A percentile compares a stretch with the other conserved stretches of the same genome.
Conservation (phyloP, 768 basidiomycete species). For the Phanerochaete sordida region DNA sequence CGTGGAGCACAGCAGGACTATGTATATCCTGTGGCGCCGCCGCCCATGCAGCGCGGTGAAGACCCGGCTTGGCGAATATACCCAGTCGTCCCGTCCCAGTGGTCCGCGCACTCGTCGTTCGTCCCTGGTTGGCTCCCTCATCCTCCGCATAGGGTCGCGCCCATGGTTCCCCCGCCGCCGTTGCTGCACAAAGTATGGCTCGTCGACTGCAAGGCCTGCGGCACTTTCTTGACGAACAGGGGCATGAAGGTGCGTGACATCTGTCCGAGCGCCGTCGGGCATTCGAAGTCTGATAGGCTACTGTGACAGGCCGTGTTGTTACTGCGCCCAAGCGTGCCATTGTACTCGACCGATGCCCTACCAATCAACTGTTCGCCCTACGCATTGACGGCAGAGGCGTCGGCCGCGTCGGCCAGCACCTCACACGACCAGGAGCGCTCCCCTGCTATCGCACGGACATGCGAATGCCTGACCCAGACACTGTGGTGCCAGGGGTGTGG, state of each 20-base stretch:
- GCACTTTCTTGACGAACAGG: conserved; percentile 74
- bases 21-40: conserved; percentile 1
- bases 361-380: conserved; percentile 76
- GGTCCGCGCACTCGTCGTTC: not conserved
- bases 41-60: not conserved
- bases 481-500: conserved; percentile 82
- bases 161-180: conserved; percentile 16
- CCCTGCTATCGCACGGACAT: conserved; percentile 53
- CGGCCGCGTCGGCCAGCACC: conserved; percentile 25
- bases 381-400: conserved; percentile 34
- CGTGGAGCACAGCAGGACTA: not conserved
- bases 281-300: not conserved
- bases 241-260: conserved; percentile 74
- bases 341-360: conserved; percentile 80
- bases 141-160: not conserved
- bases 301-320: conserved; percentile 71
- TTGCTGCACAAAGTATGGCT: conserved; percentile 76
- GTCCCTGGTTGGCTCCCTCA: conserved; percentile 8
- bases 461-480: conserved; percentile 82
- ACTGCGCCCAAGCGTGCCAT: conserved; percentile 72
- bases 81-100: not conserved
- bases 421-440: not conserved
- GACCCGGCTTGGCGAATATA: not conserved
- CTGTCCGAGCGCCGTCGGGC: not conserved
- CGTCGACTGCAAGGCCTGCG: conserved; percentile 72